Evolutionary conservation across 1,284 basidiomycete species (phyloP).

Genomic region (Filobasidium uniguttulatum): DNA sequence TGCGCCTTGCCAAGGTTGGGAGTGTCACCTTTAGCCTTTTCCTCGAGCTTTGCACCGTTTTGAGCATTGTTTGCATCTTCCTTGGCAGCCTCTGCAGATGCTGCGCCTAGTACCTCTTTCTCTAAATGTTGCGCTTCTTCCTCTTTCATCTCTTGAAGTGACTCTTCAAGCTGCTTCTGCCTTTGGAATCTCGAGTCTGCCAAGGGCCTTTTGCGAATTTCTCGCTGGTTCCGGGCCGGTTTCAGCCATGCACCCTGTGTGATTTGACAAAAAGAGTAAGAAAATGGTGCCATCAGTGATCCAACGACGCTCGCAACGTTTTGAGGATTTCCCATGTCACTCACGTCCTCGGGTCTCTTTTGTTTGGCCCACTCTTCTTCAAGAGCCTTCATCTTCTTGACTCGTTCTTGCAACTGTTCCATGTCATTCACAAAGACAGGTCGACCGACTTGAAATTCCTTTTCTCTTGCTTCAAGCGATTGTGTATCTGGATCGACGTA

Average conservation of each 20-base stretch:
- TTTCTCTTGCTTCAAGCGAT: background rate
- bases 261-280: background rate
- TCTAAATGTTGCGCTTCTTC: too few species aligned
- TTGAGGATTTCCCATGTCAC: constrained; percentile 13
- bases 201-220: constrained; percentile 11
- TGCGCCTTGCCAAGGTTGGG: too few species aligned
- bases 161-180: background rate
- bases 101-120: too few species aligned
- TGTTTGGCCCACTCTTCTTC: constrained; percentile 30
- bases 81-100: too few species aligned
- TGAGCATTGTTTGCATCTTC: too few species aligned
- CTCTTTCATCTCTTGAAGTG: too few species aligned
- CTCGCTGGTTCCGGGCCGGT: constrained; percentile 12
- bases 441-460: constrained; percentile 21
- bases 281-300: background rate
- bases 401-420: constrained; percentile 17
- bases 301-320: background rate
- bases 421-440: constrained; percentile 22
- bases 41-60: too few species aligned
- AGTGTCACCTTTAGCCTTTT: too few species aligned
- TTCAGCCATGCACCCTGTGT: constrained; percentile 16
- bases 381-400: constrained; percentile 26
- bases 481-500: constrained; percentile 25
- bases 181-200: constrained; percentile 1
- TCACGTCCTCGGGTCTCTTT: constrained; percentile 33